phyloP scores from a whole-genome alignment of 441 rosid species.

The Euphorbia schlechtendalii region DNA sequence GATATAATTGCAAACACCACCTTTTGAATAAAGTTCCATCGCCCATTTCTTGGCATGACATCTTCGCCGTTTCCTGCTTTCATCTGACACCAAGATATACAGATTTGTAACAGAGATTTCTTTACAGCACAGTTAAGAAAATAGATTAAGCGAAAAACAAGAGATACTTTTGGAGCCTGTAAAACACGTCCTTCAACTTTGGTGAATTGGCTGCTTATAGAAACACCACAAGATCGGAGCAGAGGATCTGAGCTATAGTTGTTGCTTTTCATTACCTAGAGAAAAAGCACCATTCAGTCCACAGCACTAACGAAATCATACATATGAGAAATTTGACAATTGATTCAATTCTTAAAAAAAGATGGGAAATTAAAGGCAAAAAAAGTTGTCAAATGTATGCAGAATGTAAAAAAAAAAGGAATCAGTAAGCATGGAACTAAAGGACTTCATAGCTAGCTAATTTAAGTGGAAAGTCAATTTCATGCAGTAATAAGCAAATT shows the following conservation, averaged over 20 bases:
- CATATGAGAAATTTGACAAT: too few species aligned
- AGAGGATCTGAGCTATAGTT: slow-evolving; percentile 57
- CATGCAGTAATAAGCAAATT: not conserved
- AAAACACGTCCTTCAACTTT: slow-evolving; percentile 65
- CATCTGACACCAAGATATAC: slow-evolving; percentile 36
- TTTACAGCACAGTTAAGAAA: not conserved
- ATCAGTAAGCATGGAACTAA: not conserved
- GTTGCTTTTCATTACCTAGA: slow-evolving; percentile 51
- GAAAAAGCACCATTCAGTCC: slow-evolving; percentile 18
- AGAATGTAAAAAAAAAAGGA: too few species aligned
- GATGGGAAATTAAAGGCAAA: not conserved
- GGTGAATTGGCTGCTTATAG: slow-evolving; percentile 45
- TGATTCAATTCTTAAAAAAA: not conserved
- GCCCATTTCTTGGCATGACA: slow-evolving; percentile 52
- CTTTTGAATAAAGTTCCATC: slow-evolving; percentile 73
- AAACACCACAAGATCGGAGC: slow-evolving; percentile 55
- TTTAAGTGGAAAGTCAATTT: not conserved
- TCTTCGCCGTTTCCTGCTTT: slow-evolving; percentile 68
- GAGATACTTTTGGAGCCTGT: slow-evolving; percentile 49
- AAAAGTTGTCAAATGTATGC: too few species aligned
- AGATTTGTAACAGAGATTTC: not conserved
- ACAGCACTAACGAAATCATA: not conserved
- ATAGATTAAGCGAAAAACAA: not conserved
- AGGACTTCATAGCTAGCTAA: not conserved
- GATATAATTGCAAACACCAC: slow-evolving; percentile 23